Percentiles rank a stretch among this genome's conserved stretches.
Evolutionary conservation across 2,329 filamentous ascomycete genomes (phyloP).

Genomic region (Pseudogymnoascus sp.): DNA sequence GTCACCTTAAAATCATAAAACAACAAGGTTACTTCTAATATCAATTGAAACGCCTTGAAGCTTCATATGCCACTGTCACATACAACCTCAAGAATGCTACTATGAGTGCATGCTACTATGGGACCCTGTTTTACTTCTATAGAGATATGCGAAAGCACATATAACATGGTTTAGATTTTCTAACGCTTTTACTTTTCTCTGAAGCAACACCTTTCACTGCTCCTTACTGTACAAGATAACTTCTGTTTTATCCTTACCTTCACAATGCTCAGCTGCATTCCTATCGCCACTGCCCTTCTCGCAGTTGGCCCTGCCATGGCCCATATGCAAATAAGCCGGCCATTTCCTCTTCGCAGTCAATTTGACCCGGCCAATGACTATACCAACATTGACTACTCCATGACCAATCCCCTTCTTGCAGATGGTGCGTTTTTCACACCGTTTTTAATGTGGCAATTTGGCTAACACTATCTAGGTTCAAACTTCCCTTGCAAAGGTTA

Average conservation of each 20-base stretch:
- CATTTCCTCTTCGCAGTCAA: not conserved
- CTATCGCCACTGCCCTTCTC: not conserved
- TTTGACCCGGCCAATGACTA: not conserved
- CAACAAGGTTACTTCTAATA: not conserved
- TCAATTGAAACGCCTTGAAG: not conserved
- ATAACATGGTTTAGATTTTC: not conserved
- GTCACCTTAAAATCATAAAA: not conserved
- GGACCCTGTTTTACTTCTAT: not conserved
- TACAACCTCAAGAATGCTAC: not conserved
- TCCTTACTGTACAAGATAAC: not conserved
- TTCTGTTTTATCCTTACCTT: not conserved
- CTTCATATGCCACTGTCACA: not conserved
- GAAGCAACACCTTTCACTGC: not conserved
- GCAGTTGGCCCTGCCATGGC: not conserved
- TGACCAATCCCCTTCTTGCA: not conserved
- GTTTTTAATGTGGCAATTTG: not conserved
- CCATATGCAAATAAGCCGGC: not conserved
- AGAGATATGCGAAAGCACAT: not conserved
- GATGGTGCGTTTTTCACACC: not conserved
- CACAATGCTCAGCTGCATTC: not conserved
- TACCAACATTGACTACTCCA: not conserved
- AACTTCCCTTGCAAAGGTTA: constrained; percentile 6
- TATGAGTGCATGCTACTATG: not conserved
- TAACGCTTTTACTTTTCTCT: not conserved
- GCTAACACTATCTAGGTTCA: not conserved